Evolutionary conservation across 345 rosid species (phyloP), one percentile per base, ranked within the genome.

Genomic region (Crucihimalaya himalaica): DNA sequence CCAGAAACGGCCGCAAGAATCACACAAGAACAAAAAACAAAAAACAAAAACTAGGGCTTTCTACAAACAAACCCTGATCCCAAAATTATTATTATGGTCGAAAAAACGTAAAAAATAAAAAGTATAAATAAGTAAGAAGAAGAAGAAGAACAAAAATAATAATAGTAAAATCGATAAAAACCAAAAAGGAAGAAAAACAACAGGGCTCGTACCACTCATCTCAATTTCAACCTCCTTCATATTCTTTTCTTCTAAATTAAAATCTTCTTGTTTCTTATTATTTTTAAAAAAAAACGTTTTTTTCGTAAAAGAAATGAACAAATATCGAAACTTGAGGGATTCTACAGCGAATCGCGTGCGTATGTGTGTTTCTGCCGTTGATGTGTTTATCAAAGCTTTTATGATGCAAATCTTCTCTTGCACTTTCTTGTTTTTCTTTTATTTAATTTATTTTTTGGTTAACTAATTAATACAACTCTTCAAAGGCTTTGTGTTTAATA

Each of bases 111-210:
- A 56, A 73, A 64, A 63, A 50, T n/a, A n/a, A 59, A 70, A 76
- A 56, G 54, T 70, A 75, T 68, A 76, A 54, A 66, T 72, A 57
- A 43, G 47, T 43, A 43, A 46, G 51, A 45, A 16, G 50, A 40
- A 43, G 19, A 6, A 43, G 19, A 45, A 76, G 57, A 71, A 77
- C 73, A 77, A 77, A 63, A 77, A 71, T 58, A 77, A 71, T 72
- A 77, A 77, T 77, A 77, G 72, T 70, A 77, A 76, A 70, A 76
- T 76, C 75, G 66, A 70, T 70, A 78, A 71, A 71, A 71, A 37
- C 79, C 80, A 66, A 12, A 63, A 63, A 72, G 65, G 66, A 53
- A 59, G 54, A 47, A 78, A 70, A 77, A 77, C 61, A 47, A 77
- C 61, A 70, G 55, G 66, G 53, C 72, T 63, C 32, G 66, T 77